Evolutionary conservation across 768 basidiomycete genomes (phyloP).

Genomic region (Jaapia argillacea): DNA sequence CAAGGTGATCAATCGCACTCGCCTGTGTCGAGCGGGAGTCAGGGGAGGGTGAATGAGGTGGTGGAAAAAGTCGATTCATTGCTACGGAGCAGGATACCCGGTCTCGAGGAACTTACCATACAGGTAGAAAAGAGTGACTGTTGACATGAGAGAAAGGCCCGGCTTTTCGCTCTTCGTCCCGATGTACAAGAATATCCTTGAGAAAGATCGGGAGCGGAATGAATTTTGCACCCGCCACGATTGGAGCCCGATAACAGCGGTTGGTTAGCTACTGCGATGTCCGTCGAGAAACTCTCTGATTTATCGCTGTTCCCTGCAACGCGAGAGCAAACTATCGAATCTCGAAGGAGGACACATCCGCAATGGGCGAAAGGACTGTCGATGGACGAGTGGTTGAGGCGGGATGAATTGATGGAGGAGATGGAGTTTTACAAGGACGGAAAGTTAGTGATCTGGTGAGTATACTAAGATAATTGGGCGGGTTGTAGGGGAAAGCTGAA

Average conservation of each 20-base stretch:
- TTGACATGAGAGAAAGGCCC: too few species aligned
- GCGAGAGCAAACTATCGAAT: slow-evolving; percentile 29
- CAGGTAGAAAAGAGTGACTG: slow-evolving; percentile 74
- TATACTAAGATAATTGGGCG: neutral
- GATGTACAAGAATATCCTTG: too few species aligned
- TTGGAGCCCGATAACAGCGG: too few species aligned
- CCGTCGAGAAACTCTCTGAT: neutral
- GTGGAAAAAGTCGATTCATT: slow-evolving; percentile 67
- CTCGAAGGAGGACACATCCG: slow-evolving; percentile 26
- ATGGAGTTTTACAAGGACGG: slow-evolving; percentile 35
- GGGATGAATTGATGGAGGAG: slow-evolving; percentile 28
- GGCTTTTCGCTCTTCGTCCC: too few species aligned
- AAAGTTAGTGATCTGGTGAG: slow-evolving; percentile 40
- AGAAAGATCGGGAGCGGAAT: too few species aligned
- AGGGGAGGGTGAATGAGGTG: slow-evolving; percentile 55
- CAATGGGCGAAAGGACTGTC: slow-evolving; percentile 36
- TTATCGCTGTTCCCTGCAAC: slow-evolving; percentile 39
- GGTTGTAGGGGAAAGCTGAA: too few species aligned
- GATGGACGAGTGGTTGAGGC: slow-evolving; percentile 34
- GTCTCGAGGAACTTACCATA: slow-evolving; percentile 83
- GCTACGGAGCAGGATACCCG: slow-evolving; percentile 63
- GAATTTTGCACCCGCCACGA: too few species aligned
- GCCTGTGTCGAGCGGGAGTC: slow-evolving; percentile 47
- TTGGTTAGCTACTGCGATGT: too few species aligned
- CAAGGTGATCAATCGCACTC: slow-evolving; percentile 44